Evolutionary conservation across 2,329 filamentous ascomycete genomes (phyloP).

Genomic region (Fusarium circinatum): DNA sequence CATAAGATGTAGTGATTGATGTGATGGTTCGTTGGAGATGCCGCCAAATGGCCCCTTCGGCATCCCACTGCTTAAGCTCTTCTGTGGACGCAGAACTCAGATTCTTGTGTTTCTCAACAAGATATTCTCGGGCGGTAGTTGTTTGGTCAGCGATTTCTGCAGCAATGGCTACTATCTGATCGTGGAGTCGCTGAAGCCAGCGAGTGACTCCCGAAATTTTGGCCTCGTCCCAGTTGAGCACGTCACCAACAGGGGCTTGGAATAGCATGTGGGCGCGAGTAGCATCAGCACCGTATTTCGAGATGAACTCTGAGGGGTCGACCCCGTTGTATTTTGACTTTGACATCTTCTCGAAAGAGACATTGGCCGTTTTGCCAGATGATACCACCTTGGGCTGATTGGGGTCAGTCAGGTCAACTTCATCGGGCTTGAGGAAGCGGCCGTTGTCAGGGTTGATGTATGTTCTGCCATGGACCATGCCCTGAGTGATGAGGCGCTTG

Average conservation of each 20-base stretch:
- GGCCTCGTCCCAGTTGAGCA: conserved; percentile 87
- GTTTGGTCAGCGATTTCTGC: conserved; percentile 8
- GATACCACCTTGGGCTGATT: conserved; percentile 69
- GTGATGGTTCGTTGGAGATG: conserved; percentile 73
- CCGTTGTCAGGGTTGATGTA: conserved; percentile 79
- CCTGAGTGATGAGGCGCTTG: conserved; percentile 83
- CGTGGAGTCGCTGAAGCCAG: conserved; percentile 78
- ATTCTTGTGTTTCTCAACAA: conserved; percentile 49
- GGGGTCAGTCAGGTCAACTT: conserved; percentile 72
- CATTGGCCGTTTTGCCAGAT: conserved; percentile 66
- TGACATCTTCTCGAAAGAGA: conserved; percentile 91
- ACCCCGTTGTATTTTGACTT: conserved; percentile 95
- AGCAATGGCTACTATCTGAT: conserved; percentile 57
- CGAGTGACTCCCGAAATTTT: conserved; percentile 85
- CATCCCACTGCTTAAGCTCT: conserved; percentile 55
- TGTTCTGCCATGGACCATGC: conserved; percentile 93
- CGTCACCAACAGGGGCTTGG: conserved; percentile 83
- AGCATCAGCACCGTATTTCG: conserved; percentile 82
- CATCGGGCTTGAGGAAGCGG: conserved; percentile 78
- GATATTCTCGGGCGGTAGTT: conserved; percentile 47
- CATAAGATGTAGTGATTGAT: conserved; percentile 74
- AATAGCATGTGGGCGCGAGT: conserved; percentile 90
- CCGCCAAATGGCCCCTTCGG: conserved; percentile 67
- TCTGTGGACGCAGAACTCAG: conserved; percentile 46
- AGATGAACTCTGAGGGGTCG: conserved; percentile 78